Evolutionary conservation across 371 early-diverging fungal genomes (phyloP).

Genomic region (Mucor indicus): DNA sequence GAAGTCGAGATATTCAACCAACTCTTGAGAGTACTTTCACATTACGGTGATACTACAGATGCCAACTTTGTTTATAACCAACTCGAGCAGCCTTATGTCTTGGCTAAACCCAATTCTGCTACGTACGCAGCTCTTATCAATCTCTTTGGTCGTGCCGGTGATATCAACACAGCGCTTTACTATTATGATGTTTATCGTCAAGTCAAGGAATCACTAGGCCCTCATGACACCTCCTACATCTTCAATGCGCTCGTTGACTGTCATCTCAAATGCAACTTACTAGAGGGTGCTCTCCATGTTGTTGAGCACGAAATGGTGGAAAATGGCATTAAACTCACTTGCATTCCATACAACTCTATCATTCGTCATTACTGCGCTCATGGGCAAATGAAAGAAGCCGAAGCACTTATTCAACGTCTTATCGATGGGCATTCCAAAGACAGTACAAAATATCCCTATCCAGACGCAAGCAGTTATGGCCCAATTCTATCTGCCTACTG

Average conservation of each 20-base stretch:
- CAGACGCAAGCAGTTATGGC: slow-evolving; percentile 47
- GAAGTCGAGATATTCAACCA: slow-evolving; percentile 47
- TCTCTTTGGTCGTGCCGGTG: slow-evolving; percentile 47
- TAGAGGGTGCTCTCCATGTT: slow-evolving; percentile 41
- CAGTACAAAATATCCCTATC: slow-evolving; percentile 17
- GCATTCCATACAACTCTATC: slow-evolving; percentile 47
- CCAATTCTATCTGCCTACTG: slow-evolving; percentile 48
- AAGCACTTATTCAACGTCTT: slow-evolving; percentile 25
- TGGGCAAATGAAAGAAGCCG: slow-evolving; percentile 27
- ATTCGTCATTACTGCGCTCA: slow-evolving; percentile 42
- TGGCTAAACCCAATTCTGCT: slow-evolving; percentile 30
- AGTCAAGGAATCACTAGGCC: slow-evolving; percentile 17
- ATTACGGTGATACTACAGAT: slow-evolving; percentile 39
- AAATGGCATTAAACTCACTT: slow-evolving; percentile 31
- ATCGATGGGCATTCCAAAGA: slow-evolving; percentile 8
- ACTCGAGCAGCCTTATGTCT: slow-evolving; percentile 17
- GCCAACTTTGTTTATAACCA: slow-evolving; percentile 37
- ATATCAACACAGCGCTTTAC: slow-evolving; percentile 29
- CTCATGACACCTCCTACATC: slow-evolving; percentile 46
- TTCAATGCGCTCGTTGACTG: slow-evolving; percentile 50
- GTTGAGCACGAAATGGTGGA: slow-evolving; percentile 35
- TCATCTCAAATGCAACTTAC: slow-evolving; percentile 38
- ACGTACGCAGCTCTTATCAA: slow-evolving; percentile 53
- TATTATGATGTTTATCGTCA: slow-evolving; percentile 34
- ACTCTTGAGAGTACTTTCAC: slow-evolving; percentile 43